Evolutionary conservation across 106 monocot genomes (phyloP).

Genomic region (Dioscorea alata): DNA sequence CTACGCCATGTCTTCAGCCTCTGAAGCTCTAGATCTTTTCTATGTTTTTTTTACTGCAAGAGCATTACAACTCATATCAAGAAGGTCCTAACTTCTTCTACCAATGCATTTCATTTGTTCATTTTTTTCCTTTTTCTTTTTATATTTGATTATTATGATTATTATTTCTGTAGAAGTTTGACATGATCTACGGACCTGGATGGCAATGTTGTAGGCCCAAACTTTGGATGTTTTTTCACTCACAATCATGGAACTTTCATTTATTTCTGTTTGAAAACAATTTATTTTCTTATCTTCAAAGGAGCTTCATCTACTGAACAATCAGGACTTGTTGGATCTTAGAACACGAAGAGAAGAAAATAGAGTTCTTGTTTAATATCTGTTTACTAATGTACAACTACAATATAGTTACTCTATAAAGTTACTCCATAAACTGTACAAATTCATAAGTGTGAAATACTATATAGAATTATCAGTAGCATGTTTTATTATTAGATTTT

Average conservation of each 20-base stretch:
- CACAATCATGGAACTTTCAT: constrained; percentile 65
- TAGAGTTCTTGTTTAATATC: too few relatives aligned
- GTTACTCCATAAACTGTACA: too few relatives aligned
- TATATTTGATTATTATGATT: background rate
- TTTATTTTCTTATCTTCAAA: constrained; percentile 65
- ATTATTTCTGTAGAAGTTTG: constrained; percentile 43
- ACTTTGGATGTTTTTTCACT: constrained; percentile 78
- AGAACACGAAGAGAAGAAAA: too few relatives aligned
- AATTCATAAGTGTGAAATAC: too few relatives aligned
- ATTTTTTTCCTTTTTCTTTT: background rate
- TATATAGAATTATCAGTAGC: too few relatives aligned
- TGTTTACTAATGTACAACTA: too few relatives aligned
- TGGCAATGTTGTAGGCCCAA: constrained; percentile 78
- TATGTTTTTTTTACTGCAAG: constrained; percentile 58
- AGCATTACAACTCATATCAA: constrained; percentile 67
- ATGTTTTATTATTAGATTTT: too few relatives aligned
- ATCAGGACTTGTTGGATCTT: too few relatives aligned
- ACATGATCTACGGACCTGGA: constrained; percentile 38
- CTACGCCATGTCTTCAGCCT: constrained; percentile 55
- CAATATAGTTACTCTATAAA: too few relatives aligned
- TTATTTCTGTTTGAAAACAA: constrained; percentile 50
- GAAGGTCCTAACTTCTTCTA: constrained; percentile 19
- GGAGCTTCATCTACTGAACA: constrained; percentile 18
- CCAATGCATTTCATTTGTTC: background rate
- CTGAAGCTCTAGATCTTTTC: constrained; percentile 59